phyloP scores from a whole-genome alignment of 129 eudicot genomes.

The Ambrosia artemisiifolia region DNA sequence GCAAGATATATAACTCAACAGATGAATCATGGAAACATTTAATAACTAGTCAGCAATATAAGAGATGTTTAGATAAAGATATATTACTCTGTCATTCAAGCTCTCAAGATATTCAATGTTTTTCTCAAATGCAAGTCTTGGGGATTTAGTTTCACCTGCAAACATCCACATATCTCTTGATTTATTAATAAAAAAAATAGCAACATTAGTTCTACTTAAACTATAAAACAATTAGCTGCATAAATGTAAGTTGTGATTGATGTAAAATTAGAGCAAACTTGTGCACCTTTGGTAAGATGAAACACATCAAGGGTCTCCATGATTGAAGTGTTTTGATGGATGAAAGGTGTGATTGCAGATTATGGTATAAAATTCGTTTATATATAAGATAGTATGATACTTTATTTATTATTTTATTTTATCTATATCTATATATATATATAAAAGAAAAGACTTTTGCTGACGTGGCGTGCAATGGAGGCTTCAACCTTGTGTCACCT shows the following conservation, averaged over 20 bases:
- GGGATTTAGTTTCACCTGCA: slow-evolving; percentile 63
- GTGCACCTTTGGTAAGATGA: slow-evolving; percentile 43
- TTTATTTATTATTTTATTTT: no score
- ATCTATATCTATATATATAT: no score
- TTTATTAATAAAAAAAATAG: not conserved
- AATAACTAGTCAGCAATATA: slow-evolving; percentile 12
- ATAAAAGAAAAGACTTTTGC: no score
- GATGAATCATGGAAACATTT: not conserved
- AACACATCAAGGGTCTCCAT: slow-evolving; percentile 67
- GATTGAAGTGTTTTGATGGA: slow-evolving; percentile 27
- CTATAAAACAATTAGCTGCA: not conserved
- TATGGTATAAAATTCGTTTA: no score
- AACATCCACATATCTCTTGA: slow-evolving; percentile 17
- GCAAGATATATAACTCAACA: not conserved
- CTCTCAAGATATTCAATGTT: slow-evolving; percentile 85
- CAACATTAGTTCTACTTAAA: not conserved
- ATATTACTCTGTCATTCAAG: slow-evolving; percentile 70
- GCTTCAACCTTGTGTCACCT: no score
- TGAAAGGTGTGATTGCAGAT: not conserved
- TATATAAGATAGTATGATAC: no score
- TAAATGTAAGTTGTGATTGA: not conserved
- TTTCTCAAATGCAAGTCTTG: slow-evolving; percentile 67
- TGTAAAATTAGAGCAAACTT: slow-evolving; percentile 14
- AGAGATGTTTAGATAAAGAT: not conserved
- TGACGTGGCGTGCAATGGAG: no score